A percentile compares a stretch with the other conserved stretches of the same genome.
phyloP scores from a whole-genome alignment of 257 asterid genomes.

The Nicotiana obtusifolia region DNA sequence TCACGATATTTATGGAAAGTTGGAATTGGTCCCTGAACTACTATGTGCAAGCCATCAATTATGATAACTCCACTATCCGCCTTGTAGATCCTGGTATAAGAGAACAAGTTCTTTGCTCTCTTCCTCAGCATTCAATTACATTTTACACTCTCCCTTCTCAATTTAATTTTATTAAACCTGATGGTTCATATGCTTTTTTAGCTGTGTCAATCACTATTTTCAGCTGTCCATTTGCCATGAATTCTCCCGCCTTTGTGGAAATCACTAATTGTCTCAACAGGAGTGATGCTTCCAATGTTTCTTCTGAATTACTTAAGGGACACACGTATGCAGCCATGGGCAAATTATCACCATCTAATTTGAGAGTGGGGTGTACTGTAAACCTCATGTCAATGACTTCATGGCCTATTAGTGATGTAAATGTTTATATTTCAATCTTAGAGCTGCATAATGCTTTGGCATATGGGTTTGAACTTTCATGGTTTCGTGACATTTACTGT shows the following conservation, averaged over 20 bases:
- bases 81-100: not conserved
- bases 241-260: not conserved
- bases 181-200: too few relatives aligned
- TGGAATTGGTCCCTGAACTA: not conserved
- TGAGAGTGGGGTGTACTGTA: not conserved
- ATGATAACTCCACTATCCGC: not conserved
- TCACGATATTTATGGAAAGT: not conserved
- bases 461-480: constrained; percentile 30
- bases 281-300: not conserved
- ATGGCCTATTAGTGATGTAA: not conserved
- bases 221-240: constrained; percentile 22
- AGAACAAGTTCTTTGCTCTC: not conserved
- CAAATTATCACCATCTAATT: not conserved
- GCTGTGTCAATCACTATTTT: constrained; percentile 9
- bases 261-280: not conserved
- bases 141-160: too few relatives aligned
- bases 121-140: not conserved
- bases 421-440: constrained; percentile 8
- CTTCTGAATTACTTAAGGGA: not conserved
- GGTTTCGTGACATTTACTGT: not conserved
- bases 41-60: not conserved
- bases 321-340: constrained; percentile 14
- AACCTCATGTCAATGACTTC: constrained; percentile 7
- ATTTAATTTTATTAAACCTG: too few relatives aligned
- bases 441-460: constrained; percentile 19